Percentiles rank a stretch among this genome's conserved stretches.
phyloP scores from a whole-genome alignment of 2,329 filamentous ascomycete genomes.

The Xylaria arbuscula region DNA sequence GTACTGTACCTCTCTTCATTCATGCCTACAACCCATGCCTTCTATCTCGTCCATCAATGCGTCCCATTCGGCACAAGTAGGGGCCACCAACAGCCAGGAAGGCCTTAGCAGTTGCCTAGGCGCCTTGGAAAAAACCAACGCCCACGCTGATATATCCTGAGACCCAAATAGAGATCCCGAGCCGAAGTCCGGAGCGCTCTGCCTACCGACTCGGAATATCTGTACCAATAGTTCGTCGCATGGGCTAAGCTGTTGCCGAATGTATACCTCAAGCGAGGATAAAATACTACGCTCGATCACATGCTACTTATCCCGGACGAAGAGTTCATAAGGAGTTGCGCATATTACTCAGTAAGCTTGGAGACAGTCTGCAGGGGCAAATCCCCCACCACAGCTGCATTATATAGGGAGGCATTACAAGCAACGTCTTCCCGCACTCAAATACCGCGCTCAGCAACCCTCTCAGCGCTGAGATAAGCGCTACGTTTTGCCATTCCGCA shows the following conservation, averaged over 20 bases:
- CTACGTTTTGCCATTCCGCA: constrained; percentile 9
- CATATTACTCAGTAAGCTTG: background rate
- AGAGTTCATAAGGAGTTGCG: constrained; percentile 3
- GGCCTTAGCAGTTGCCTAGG: no score
- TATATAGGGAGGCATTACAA: constrained; percentile 1
- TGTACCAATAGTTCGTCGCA: background rate
- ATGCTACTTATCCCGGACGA: background rate
- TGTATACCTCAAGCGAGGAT: background rate
- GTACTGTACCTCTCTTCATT: no score
- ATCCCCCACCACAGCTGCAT: constrained; percentile 16
- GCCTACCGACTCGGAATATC: no score
- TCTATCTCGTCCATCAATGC: no score
- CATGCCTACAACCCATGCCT: no score
- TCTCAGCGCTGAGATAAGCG: constrained; percentile 16
- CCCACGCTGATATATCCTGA: background rate
- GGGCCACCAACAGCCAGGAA: no score
- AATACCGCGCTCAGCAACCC: background rate
- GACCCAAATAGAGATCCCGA: background rate
- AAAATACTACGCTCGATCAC: background rate
- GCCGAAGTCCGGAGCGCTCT: background rate
- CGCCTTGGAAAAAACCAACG: background rate
- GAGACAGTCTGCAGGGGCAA: constrained; percentile 14
- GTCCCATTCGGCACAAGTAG: no score
- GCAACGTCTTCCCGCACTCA: background rate
- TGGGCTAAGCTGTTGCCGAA: constrained; percentile 1